These are phyloP conservation scores for Aspergillus neoniger DNA, from an alignment of 2,329 filamentous ascomycete genomes.

Conservation along the genomic window DNA sequence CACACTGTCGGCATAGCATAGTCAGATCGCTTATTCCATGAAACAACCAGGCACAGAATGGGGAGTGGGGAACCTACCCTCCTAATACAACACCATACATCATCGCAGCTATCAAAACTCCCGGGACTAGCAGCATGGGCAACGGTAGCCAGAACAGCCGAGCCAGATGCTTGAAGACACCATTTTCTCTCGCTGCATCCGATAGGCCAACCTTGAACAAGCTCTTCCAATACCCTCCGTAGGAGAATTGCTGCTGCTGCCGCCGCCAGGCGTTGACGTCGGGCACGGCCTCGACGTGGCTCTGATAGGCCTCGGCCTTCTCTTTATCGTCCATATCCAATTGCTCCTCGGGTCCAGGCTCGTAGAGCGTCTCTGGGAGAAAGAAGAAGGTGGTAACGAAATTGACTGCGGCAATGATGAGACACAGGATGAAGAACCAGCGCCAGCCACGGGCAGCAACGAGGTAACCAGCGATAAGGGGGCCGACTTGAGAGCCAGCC, in stretches of 20 bases:
- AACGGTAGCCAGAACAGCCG: constrained; percentile 28
- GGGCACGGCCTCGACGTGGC: constrained; percentile 23
- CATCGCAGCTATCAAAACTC: constrained; percentile 27
- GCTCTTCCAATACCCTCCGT: constrained; percentile 30
- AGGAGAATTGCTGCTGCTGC: constrained; percentile 13
- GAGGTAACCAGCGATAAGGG: constrained; percentile 39
- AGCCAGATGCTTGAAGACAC: constrained; percentile 17
- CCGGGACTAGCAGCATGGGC: constrained; percentile 27
- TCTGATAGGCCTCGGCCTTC: constrained; percentile 17
- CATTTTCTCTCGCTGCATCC: constrained; percentile 22
- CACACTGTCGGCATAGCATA: constrained; percentile 15
- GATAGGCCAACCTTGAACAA: constrained; percentile 30
- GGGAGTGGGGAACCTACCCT: too few relatives aligned
- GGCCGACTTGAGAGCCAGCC: constrained; percentile 38
- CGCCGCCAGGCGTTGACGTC: not conserved
- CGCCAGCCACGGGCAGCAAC: constrained; percentile 39
- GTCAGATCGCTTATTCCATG: constrained; percentile 3
- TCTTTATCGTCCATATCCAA: constrained; percentile 19
- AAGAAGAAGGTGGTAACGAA: constrained; percentile 35
- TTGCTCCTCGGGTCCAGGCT: constrained; percentile 27
- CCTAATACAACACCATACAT: constrained; percentile 32
- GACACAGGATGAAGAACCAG: constrained; percentile 41
- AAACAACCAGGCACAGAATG: too few relatives aligned
- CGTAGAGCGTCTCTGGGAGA: constrained; percentile 39
- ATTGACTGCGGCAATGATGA: constrained; percentile 35